Base-by-base conservation (phyloP, 495 filamentous ascomycete species). In the Hypoxylon perforatum region DNA sequence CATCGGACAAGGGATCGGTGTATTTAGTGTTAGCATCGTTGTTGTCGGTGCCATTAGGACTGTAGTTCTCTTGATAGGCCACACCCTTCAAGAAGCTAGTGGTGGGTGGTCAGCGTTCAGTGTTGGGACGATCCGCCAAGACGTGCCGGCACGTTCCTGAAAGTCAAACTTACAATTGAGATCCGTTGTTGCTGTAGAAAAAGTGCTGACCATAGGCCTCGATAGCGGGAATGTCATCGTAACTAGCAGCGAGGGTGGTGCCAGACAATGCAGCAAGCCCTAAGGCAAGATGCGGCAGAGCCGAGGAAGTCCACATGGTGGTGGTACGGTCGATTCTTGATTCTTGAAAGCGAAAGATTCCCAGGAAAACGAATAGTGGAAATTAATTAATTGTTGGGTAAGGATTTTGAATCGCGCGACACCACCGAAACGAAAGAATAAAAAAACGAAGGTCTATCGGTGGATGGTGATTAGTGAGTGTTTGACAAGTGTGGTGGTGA, bases 21-120 rank as follows among this genome's bases (percentile, higher is more conserved):
- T 82, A 88, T 58, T 76, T 78, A 38, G 69, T 63, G 45, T 69
- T 78, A 28, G 62, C 51, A 35, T 72, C 69, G 18, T 76, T 77
- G 36, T 74, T 75, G 9, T 74, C 73, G 4, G 64, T 74, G 22
- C 76, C 75, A 48, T 77, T 76, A 11, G 78, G 74, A 48, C 70
- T 79, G 59, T 78, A 78, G 58, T 87, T 82, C 69, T 85, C 81
- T 72, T 89, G 95, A 78, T 99, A 99, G 30, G 95, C 95, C 57
- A 99, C 83, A 71, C 95, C 95, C 63, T 88, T 90, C 65, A 97
- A 91, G 73, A 79, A 87, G 71, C 72, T 75, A 22, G 36, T 17
- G 30, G 22, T n/a, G 19, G 38, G 19, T 7, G 14, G 30, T 64
- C 61, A 69, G 61, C 45, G 49, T 38, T 57, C 51, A 38, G 49